Evolutionary conservation across 2,329 filamentous ascomycete genomes (phyloP).

Genomic region (Rhexocercosporidium sp.): DNA sequence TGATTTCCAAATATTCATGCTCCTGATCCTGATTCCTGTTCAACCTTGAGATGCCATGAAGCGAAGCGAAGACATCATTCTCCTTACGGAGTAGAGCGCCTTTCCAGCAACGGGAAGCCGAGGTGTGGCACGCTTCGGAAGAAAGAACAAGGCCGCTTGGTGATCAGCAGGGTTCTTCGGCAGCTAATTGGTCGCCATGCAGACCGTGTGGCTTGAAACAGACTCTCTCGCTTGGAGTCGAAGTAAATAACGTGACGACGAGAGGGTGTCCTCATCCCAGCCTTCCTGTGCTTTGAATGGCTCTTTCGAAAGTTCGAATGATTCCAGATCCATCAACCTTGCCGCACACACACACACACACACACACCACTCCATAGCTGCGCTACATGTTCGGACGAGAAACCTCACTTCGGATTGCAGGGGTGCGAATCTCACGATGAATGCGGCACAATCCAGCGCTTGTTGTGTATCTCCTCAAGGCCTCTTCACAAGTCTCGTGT

Average conservation of each 20-base stretch:
- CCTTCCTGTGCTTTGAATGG: conserved; percentile 4
- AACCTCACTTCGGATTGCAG: background rate
- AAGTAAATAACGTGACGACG: conserved; percentile 39
- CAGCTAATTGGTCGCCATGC: conserved; percentile 34
- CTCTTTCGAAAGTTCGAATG: background rate
- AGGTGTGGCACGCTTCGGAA: background rate
- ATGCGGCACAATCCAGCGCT: background rate
- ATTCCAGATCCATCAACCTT: conserved; percentile 3
- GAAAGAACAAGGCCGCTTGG: conserved; percentile 26
- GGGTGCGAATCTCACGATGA: background rate
- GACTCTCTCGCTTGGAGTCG: conserved; percentile 28
- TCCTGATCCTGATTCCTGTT: background rate
- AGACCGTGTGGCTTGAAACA: conserved; percentile 19
- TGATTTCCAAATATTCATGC: background rate
- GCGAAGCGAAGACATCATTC: conserved; percentile 7
- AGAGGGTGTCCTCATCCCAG: conserved; percentile 36
- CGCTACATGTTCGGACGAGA: conserved; percentile 4
- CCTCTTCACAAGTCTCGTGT: conserved; percentile 7
- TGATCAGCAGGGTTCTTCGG: conserved; percentile 31
- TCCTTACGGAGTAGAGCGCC: background rate
- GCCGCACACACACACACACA: background rate
- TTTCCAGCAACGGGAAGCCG: conserved; percentile 16
- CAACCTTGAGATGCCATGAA: background rate
- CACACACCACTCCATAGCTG: conserved; percentile 4
- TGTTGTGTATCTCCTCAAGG: background rate